Conservation (phyloP, 2,329 filamentous ascomycete genomes). For the Pseudogymnoascus sp. region DNA sequence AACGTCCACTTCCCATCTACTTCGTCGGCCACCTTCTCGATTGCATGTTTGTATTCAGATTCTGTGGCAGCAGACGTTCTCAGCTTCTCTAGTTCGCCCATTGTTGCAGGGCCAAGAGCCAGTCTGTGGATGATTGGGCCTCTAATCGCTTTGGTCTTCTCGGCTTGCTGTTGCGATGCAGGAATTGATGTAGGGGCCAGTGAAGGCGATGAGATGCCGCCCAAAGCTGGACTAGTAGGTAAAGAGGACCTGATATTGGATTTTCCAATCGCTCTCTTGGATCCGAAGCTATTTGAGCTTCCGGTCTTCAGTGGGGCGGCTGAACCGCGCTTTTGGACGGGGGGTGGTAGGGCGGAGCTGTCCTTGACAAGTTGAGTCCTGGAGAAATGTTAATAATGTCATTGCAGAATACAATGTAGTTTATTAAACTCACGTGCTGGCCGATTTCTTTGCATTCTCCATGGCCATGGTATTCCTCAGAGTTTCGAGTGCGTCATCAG, state of each 20-base stretch:
- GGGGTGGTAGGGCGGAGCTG: conserved; percentile 18
- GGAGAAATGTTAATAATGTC: conserved; percentile 20
- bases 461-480: conserved; percentile 40
- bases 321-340: conserved; percentile 17
- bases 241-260: conserved; percentile 31
- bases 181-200: conserved; percentile 43
- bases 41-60: conserved; percentile 45
- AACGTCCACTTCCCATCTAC: conserved; percentile 46
- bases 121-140: conserved; percentile 53
- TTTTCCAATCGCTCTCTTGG: conserved; percentile 18
- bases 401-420: not conserved
- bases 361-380: conserved; percentile 36
- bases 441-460: conserved; percentile 38
- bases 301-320: conserved; percentile 9
- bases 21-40: conserved; percentile 52
- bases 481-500: conserved; percentile 44
- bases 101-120: conserved; percentile 45
- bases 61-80: conserved; percentile 41
- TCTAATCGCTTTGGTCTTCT: conserved; percentile 47
- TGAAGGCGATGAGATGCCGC: conserved; percentile 47
- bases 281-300: not conserved
- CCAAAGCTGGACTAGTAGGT: conserved; percentile 50
- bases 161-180: conserved; percentile 44
- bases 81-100: conserved; percentile 41
- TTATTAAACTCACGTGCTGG: conserved; percentile 36